These are phyloP conservation scores for Akanthomyces lecanii DNA, from an alignment of 2,329 filamentous ascomycete genomes.

Conservation along the genomic window DNA sequence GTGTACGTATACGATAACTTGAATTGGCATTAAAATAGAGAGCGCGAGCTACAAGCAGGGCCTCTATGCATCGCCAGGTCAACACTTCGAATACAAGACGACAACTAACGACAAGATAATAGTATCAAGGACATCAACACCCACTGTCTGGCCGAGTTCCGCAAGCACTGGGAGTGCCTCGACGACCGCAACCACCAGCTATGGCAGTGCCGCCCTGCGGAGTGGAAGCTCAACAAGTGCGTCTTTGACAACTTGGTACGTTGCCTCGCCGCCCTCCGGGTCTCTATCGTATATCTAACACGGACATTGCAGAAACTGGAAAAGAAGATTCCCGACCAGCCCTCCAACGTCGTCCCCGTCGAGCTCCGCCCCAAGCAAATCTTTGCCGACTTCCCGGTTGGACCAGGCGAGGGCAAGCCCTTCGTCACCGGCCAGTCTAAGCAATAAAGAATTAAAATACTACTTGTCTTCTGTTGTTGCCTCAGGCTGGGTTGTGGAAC, in stretches of 20 bases:
- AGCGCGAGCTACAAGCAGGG: not conserved
- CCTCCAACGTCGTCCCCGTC: conserved; percentile 65
- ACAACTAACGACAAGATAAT: conserved; percentile 11
- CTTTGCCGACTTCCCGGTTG: conserved; percentile 51
- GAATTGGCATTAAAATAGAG: not conserved
- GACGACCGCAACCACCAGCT: conserved; percentile 98
- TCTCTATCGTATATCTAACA: not conserved
- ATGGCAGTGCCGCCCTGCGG: conserved; percentile 86
- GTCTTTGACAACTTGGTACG: conserved; percentile 92
- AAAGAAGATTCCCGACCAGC: conserved; percentile 73
- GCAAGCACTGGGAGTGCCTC: conserved; percentile 89
- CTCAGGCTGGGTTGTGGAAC: conserved; percentile 3
- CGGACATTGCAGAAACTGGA: conserved; percentile 60
- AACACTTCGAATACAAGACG: not conserved
- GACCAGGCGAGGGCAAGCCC: conserved; percentile 40
- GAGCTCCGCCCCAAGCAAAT: conserved; percentile 66
- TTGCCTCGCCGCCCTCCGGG: conserved; percentile 20
- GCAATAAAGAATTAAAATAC: conserved; percentile 26
- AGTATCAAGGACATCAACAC: conserved; percentile 96
- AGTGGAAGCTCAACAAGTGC: conserved; percentile 91
- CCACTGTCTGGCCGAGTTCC: conserved; percentile 86
- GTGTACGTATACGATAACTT: conserved; percentile 62
- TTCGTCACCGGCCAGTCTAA: conserved; percentile 35
- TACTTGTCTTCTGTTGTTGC: conserved; percentile 5
- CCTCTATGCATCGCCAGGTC: not conserved